Conservation (phyloP, 2,329 filamentous ascomycete species). For the Xylariomycetidae sp. region DNA sequence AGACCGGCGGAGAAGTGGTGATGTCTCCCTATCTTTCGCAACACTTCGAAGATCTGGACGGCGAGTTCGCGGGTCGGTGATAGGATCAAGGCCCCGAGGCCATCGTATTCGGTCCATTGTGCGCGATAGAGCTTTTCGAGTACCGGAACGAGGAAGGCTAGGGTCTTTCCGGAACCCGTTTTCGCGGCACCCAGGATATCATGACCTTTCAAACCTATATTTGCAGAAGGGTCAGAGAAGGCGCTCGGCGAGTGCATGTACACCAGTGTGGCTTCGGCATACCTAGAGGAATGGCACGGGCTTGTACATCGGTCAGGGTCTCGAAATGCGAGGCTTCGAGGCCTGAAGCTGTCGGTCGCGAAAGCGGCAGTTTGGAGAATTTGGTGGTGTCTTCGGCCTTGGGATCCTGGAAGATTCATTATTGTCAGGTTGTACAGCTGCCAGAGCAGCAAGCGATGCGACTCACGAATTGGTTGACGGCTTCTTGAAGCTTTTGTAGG, state of each 20-base stretch:
- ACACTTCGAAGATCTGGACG: conserved; percentile 92
- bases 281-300: conserved; percentile 72
- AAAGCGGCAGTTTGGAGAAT: conserved; percentile 84
- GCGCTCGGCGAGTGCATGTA: background rate
- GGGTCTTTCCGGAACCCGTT: conserved; percentile 90
- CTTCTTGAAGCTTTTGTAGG: conserved; percentile 32
- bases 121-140: conserved; percentile 87
- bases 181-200: conserved; percentile 94
- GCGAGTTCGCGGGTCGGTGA: conserved; percentile 88
- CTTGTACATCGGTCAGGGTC: conserved; percentile 84
- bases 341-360: conserved; percentile 69
- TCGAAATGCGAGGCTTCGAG: conserved; percentile 85
- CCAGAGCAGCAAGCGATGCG: too few relatives aligned
- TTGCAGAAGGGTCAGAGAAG: too few relatives aligned
- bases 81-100: conserved; percentile 85
- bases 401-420: conserved; percentile 50
- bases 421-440: too few relatives aligned
- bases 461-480: conserved; percentile 35
- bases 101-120: conserved; percentile 86
- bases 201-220: conserved; percentile 57
- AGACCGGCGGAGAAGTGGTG: conserved; percentile 89
- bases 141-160: conserved; percentile 87
- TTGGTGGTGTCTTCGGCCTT: conserved; percentile 54
- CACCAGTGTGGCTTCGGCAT: too few relatives aligned
- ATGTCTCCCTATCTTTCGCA: conserved; percentile 81